phyloP scores from a whole-genome alignment of 441 rosid genomes.

The Francoa sonchifolia region DNA sequence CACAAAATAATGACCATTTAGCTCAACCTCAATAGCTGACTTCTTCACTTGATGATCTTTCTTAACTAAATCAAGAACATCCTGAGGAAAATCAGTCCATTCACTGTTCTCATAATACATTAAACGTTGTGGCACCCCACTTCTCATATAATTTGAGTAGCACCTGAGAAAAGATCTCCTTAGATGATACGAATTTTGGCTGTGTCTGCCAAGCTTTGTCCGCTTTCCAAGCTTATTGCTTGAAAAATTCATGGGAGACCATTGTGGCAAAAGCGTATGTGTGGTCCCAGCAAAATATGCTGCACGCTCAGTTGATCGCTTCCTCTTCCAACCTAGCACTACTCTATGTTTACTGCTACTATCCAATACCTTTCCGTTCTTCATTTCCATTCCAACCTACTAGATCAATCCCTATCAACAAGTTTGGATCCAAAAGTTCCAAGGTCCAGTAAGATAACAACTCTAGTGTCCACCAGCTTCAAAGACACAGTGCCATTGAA shows the following conservation, averaged over 20 bases:
- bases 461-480: slow-evolving; percentile 20
- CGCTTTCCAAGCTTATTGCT: slow-evolving; percentile 33
- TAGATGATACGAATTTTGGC: slow-evolving; percentile 18
- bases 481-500: slow-evolving; percentile 13
- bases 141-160: slow-evolving; percentile 60
- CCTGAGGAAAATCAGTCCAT: slow-evolving; percentile 68
- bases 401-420: slow-evolving; percentile 49
- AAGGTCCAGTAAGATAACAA: slow-evolving; percentile 18
- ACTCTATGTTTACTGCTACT: slow-evolving; percentile 29
- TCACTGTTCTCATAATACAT: slow-evolving; percentile 65
- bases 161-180: slow-evolving; percentile 44
- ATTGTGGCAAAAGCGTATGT: slow-evolving; percentile 17
- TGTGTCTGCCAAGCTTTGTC: slow-evolving; percentile 28
- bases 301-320: slow-evolving; percentile 29
- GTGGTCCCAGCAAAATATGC: slow-evolving; percentile 34
- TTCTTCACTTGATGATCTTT: slow-evolving; percentile 56
- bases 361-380: slow-evolving; percentile 71
- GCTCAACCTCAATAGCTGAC: slow-evolving; percentile 49
- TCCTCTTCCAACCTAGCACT: slow-evolving; percentile 45
- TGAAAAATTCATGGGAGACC: slow-evolving; percentile 20
- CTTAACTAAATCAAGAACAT: slow-evolving; percentile 26
- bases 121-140: slow-evolving; percentile 54
- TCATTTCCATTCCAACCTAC: slow-evolving; percentile 54
- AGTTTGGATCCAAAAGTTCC: slow-evolving; percentile 29
- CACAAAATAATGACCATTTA: slow-evolving; percentile 30